Conservation (phyloP, 2,329 filamentous ascomycete species). For the Cladorrhinum sp. region DNA sequence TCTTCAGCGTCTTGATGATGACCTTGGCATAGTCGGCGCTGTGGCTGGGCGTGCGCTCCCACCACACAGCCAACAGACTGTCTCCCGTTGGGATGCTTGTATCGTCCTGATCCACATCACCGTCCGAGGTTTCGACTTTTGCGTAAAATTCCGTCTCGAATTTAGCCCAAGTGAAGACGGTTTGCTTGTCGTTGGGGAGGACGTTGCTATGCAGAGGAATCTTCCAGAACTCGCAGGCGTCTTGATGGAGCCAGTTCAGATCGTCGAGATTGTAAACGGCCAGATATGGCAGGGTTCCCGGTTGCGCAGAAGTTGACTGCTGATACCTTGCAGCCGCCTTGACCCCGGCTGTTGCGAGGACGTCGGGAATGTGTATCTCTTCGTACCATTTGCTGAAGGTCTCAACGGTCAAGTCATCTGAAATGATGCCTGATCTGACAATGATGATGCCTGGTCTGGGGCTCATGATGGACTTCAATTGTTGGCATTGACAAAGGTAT, state of each 20-base stretch:
- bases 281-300: conserved; percentile 10
- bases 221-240: conserved; percentile 9
- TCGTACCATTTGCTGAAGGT: conserved; percentile 21
- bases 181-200: conserved; percentile 12
- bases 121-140: background rate
- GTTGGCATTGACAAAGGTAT: no score
- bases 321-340: conserved; percentile 10
- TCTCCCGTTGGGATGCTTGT: no score
- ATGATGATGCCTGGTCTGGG: conserved; percentile 12
- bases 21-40: background rate
- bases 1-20: background rate
- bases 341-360: conserved; percentile 12
- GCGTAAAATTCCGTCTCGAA: conserved; percentile 18
- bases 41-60: background rate
- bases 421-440: conserved; percentile 14
- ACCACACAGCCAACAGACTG: background rate
- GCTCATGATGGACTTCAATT: conserved; percentile 12
- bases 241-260: conserved; percentile 11
- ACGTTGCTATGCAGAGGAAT: conserved; percentile 16
- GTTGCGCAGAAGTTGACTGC: background rate
- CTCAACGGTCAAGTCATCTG: conserved; percentile 5
- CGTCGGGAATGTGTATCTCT: conserved; percentile 20
- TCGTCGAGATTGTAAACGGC: conserved; percentile 19
- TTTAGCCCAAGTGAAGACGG: conserved; percentile 17
- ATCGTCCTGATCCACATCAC: no score